Evolutionary conservation across 2,329 filamentous ascomycete species (phyloP).

Genomic region (Geoglossum cookeanum): DNA sequence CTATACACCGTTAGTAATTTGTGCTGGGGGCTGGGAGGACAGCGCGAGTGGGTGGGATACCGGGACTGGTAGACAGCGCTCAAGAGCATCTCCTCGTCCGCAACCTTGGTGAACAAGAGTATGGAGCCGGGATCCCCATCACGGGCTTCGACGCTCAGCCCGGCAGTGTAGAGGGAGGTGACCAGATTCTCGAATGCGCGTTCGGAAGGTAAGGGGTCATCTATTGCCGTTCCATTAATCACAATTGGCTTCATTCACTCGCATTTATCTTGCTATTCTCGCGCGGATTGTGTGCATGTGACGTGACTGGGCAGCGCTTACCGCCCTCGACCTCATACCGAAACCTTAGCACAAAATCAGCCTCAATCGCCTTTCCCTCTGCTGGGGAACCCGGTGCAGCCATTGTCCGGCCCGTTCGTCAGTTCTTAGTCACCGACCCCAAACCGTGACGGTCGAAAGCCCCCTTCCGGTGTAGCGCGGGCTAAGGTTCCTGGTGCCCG

Average conservation of each 20-base stretch:
- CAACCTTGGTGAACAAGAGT: slow-evolving; percentile 66
- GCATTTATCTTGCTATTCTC: too few species aligned
- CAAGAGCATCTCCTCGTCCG: slow-evolving; percentile 53
- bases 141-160: slow-evolving; percentile 73
- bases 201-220: not conserved
- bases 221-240: not conserved
- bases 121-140: slow-evolving; percentile 56
- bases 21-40: too few species aligned
- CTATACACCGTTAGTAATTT: slow-evolving; percentile 22
- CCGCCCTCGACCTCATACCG: not conserved
- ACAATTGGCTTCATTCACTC: too few species aligned
- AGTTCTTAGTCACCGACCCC: too few species aligned
- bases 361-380: not conserved
- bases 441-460: too few species aligned
- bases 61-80: slow-evolving; percentile 68
- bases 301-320: not conserved
- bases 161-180: slow-evolving; percentile 52
- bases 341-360: not conserved
- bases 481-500: too few species aligned
- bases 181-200: slow-evolving; percentile 55
- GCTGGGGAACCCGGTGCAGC: not conserved
- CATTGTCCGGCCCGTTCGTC: not conserved
- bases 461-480: too few species aligned
- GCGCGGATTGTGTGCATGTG: too few species aligned
- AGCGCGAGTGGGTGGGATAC: slow-evolving; percentile 20